A percentile compares a stretch with the other conserved stretches of the same genome.
phyloP scores from a whole-genome alignment of 306 rosid genomes.

The Pyrus communis region DNA sequence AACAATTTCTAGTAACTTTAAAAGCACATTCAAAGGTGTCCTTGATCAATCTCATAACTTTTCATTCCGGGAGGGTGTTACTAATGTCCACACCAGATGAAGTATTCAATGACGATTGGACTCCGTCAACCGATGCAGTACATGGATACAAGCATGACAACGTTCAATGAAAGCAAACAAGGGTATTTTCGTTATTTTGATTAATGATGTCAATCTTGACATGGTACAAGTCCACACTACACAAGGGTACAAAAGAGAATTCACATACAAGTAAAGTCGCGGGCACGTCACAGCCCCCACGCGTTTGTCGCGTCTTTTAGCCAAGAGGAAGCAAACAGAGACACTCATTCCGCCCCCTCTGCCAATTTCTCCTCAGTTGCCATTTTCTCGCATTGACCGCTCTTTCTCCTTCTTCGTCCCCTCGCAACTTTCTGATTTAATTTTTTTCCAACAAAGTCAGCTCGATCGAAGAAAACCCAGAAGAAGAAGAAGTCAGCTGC shows the following conservation, averaged over 20 bases:
- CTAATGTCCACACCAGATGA: too few species aligned
- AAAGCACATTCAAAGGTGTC: too few species aligned
- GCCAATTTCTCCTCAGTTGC: conserved; percentile 12
- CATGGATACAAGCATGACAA: background rate
- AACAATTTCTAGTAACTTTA: rapidly evolving
- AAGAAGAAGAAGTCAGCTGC: background rate
- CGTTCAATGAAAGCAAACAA: background rate
- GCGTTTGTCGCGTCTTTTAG: conserved; percentile 17
- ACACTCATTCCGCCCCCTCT: background rate
- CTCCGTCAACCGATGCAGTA: background rate
- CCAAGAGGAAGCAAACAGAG: conserved; percentile 12
- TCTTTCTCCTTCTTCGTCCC: background rate
- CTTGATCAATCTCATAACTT: too few species aligned
- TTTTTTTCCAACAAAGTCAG: background rate
- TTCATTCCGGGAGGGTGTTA: background rate
- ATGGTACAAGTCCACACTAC: background rate
- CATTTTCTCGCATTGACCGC: background rate
- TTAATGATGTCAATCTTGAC: background rate
- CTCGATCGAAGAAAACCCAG: background rate
- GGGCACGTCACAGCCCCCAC: conserved; percentile 15
- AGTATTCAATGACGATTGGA: too few species aligned
- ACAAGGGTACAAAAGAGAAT: conserved; percentile 20
- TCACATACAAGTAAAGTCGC: background rate
- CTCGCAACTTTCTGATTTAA: background rate
- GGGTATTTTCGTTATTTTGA: background rate